Base-by-base conservation (phyloP, 2,329 filamentous ascomycete species). In the Exophiala sp. region DNA sequence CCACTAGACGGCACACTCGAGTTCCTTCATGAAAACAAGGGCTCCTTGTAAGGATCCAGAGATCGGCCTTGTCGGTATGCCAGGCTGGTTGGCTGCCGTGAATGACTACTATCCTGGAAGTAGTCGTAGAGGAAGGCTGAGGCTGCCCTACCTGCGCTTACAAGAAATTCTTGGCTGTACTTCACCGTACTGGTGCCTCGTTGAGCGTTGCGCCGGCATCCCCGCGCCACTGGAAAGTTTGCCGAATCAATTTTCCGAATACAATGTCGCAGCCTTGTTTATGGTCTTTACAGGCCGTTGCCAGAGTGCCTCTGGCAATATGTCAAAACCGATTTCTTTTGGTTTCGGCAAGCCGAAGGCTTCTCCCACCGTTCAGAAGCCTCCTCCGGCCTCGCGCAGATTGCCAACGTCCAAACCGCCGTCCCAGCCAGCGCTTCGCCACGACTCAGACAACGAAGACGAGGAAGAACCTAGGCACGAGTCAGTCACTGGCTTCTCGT, bases 371-470 rank as follows among this genome's bases (percentile, higher is more conserved):
- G 14, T 35, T 11, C 24, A 43, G 37, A 22, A 39, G 24, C 5
- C 29, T 24, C 18, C 5, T 37, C 19, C 44, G 23, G 32, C 46
- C 48, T n/a, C 50, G 41, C 50, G 24, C 29, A 49, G 49, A 46
- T 27, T 43, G 21, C 27, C 35, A 13, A 14, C 19, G 3, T 40
- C 45, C 4, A 42, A 40, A 14, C 29, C 38, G 27, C 43, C 29
- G 27, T 43, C 55, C 10, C 37, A 46, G 34, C 44, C 46, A 23
- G 42, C 53, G 19, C 39, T 48, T 18, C 47, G 43, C 44, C 46
- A 59, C 34, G 80, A 80, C 47, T 79, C 80, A 73, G 76, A 84
- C 62, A 74, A 79, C 62, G 57, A 62, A 29, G 52, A 60, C 18
- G 56, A 61, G 5, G 55, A 55, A 35, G 52, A 57, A 40, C 57